Percentiles rank a stretch among this genome's conserved stretches.
Conservation (phyloP, 2,329 filamentous ascomycete genomes). For the Drechslera avenae region DNA sequence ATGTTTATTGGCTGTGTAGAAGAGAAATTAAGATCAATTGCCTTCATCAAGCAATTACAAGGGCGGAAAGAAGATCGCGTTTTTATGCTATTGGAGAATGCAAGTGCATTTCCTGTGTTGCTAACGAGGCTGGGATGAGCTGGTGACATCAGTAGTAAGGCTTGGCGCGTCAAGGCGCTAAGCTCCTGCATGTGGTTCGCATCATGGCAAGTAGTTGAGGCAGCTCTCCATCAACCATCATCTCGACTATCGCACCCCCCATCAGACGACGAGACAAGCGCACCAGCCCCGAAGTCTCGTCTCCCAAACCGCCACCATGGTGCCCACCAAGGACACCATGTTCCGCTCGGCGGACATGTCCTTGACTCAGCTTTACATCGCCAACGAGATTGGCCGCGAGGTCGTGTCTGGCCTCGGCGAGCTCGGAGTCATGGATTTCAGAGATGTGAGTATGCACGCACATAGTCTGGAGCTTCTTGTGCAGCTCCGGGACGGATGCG, state of each 20-base stretch:
- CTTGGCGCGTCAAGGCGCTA: conserved; percentile 16
- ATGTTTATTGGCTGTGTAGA: too few species aligned
- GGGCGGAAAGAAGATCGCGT: background rate
- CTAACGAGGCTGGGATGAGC: conserved; percentile 3
- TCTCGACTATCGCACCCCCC: conserved; percentile 27
- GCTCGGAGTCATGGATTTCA: conserved; percentile 93
- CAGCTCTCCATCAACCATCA: conserved; percentile 39
- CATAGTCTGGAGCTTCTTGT: conserved; percentile 19
- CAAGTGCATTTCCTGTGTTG: background rate
- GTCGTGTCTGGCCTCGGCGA: conserved; percentile 96
- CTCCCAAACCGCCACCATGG: conserved; percentile 57
- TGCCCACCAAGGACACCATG: conserved; percentile 78
- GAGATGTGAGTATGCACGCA: conserved; percentile 72
- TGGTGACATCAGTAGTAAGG: conserved; percentile 13
- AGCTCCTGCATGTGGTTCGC: conserved; percentile 16
- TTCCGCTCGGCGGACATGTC: conserved; percentile 99
- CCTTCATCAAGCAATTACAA: background rate
- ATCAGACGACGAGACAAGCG: conserved; percentile 34
- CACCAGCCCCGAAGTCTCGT: conserved; percentile 27
- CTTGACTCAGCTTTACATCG: conserved; percentile 99
- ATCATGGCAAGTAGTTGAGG: conserved; percentile 32
- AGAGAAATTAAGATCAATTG: background rate
- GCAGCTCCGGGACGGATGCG: conserved; percentile 22
- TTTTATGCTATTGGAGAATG: background rate
- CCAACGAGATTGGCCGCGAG: conserved; percentile 97